These are phyloP conservation scores for Nothophaeocryptopus gaeumannii DNA, from an alignment of 2,329 filamentous ascomycete species.

Conservation along the genomic window DNA sequence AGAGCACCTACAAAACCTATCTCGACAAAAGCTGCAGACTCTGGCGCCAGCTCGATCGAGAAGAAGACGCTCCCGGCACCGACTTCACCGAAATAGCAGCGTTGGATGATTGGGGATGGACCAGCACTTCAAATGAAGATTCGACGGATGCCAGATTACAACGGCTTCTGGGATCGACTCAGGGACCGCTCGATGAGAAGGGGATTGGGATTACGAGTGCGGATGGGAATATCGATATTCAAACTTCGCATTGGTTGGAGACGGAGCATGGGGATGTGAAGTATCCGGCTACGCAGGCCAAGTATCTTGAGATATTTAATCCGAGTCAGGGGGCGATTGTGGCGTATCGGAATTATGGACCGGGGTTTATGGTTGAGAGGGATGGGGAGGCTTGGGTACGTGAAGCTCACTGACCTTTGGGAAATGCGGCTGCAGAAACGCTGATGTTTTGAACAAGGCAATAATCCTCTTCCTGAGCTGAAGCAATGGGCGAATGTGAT, in stretches of 20 bases:
- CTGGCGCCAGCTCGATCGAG: not conserved
- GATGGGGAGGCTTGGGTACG: not conserved
- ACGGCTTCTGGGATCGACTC: not conserved
- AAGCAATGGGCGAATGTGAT: conserved; percentile 15
- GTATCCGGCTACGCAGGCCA: conserved; percentile 5
- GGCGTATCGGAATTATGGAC: conserved; percentile 13
- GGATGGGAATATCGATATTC: conserved; percentile 6
- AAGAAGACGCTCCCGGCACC: not conserved
- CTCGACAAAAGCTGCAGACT: conserved; percentile 10
- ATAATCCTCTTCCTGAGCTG: conserved; percentile 3
- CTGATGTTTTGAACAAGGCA: not conserved
- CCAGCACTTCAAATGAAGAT: not conserved
- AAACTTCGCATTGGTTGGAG: not conserved
- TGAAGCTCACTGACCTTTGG: too few species aligned
- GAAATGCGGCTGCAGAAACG: too few species aligned
- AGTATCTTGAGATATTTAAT: conserved; percentile 12
- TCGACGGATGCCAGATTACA: not conserved
- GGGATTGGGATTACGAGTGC: conserved; percentile 1
- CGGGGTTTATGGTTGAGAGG: not conserved
- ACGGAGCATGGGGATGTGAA: not conserved
- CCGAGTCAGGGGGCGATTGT: conserved; percentile 7
- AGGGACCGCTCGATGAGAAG: not conserved
- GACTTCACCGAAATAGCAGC: not conserved
- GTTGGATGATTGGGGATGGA: conserved; percentile 3
- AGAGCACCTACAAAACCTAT: conserved; percentile 2